phyloP scores from a whole-genome alignment of 2,329 filamentous ascomycete genomes.

The Thielaviopsis punctulata region DNA sequence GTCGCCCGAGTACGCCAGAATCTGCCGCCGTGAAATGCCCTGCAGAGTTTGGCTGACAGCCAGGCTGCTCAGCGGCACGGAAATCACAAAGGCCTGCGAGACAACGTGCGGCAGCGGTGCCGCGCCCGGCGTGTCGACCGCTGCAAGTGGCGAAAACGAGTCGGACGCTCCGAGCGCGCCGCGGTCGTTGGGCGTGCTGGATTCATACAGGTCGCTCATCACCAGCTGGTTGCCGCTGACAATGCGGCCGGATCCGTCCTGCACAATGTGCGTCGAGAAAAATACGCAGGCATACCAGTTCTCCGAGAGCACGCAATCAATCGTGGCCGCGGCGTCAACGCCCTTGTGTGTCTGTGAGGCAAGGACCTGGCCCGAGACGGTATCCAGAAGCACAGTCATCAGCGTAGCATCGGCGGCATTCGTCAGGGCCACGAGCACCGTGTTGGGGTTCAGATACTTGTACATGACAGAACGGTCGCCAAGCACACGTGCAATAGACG shows the following conservation, averaged over 20 bases:
- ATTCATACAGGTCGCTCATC: constrained; percentile 82
- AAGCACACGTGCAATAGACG: constrained; percentile 86
- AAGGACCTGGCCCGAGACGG: constrained; percentile 66
- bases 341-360: constrained; percentile 52
- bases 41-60: constrained; percentile 79
- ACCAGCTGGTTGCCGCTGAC: constrained; percentile 76
- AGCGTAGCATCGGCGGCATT: constrained; percentile 41
- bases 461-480: constrained; percentile 87
- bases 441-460: constrained; percentile 89
- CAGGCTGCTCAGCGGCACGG: constrained; percentile 61
- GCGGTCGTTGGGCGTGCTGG: constrained; percentile 64
- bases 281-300: constrained; percentile 92
- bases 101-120: constrained; percentile 54
- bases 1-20: constrained; percentile 62
- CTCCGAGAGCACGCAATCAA: constrained; percentile 68
- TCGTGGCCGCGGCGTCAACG: constrained; percentile 56
- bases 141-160: constrained; percentile 65
- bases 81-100: constrained; percentile 65
- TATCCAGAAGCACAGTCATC: constrained; percentile 67
- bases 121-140: constrained; percentile 37
- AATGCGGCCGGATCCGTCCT: constrained; percentile 29
- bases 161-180: constrained; percentile 52
- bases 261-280: constrained; percentile 41
- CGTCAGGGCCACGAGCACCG: constrained; percentile 56
- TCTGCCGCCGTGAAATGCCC: constrained; percentile 69